Percentiles rank a stretch among this genome's conserved stretches.
Evolutionary conservation across 495 filamentous ascomycete species (phyloP).

Genomic region (Penicillium alfredii): DNA sequence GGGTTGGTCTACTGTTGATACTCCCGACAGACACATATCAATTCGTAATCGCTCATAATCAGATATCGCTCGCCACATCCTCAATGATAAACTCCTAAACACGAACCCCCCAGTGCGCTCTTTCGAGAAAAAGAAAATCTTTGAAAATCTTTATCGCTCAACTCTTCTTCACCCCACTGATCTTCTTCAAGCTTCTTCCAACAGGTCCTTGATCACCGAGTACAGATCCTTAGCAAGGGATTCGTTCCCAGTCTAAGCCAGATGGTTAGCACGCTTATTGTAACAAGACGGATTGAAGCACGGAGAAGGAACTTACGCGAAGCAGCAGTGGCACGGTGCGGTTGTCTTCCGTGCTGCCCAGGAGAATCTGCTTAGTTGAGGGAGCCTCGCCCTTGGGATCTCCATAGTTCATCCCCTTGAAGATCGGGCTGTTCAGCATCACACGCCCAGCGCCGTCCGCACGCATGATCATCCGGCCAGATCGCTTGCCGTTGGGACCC

Average conservation of each 20-base stretch:
- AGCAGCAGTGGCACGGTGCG: conserved; percentile 57
- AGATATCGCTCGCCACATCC: too few species aligned
- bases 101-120: background rate
- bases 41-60: too few species aligned
- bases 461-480: conserved; percentile 74
- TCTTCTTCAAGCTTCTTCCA: too few species aligned
- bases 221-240: conserved; percentile 33
- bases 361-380: conserved; percentile 49
- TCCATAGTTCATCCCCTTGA: conserved; percentile 66
- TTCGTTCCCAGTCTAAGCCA: conserved; percentile 37
- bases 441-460: conserved; percentile 80
- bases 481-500: conserved; percentile 43
- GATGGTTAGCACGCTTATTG: conserved; percentile 9
- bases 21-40: too few species aligned
- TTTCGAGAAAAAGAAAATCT: background rate
- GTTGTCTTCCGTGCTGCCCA: conserved; percentile 56
- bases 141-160: too few species aligned
- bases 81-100: too few species aligned
- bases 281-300: background rate
- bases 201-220: too few species aligned
- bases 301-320: conserved; percentile 53
- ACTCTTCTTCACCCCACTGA: too few species aligned
- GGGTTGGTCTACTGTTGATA: too few species aligned
- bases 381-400: conserved; percentile 46
- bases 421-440: conserved; percentile 74